These are phyloP conservation scores for Clarireedia monteithiana DNA, from an alignment of 2,329 filamentous ascomycete genomes.

Conservation along the genomic window DNA sequence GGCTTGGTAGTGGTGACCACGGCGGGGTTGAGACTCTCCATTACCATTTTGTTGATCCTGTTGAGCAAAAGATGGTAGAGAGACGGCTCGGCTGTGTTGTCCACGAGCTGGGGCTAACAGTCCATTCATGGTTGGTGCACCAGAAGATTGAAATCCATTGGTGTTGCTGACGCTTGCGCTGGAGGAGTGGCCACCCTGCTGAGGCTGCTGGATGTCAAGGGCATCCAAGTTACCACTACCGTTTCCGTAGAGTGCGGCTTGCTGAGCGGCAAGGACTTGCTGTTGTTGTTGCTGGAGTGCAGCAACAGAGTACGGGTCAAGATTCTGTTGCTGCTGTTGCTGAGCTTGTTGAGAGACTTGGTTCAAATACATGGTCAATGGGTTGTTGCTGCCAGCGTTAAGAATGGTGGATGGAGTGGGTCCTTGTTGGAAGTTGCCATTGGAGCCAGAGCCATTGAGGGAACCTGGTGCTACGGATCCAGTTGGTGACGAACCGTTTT, in stretches of 20 bases:
- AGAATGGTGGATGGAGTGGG: slow-evolving; percentile 66
- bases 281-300: slow-evolving; percentile 56
- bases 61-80: slow-evolving; percentile 65
- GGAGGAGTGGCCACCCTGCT: slow-evolving; percentile 50
- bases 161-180: slow-evolving; percentile 57
- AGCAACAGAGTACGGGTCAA: slow-evolving; percentile 35
- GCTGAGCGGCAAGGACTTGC: slow-evolving; percentile 64
- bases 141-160: slow-evolving; percentile 40
- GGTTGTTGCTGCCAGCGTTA: slow-evolving; percentile 74
- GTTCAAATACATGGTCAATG: slow-evolving; percentile 86
- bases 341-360: slow-evolving; percentile 69
- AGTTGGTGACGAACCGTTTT: slow-evolving; percentile 28
- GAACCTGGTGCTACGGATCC: slow-evolving; percentile 43
- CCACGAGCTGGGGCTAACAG: slow-evolving; percentile 65
- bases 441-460: slow-evolving; percentile 25
- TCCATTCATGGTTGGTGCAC: slow-evolving; percentile 64
- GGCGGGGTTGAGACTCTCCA: slow-evolving; percentile 32
- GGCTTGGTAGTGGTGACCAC: slow-evolving; percentile 59
- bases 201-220: slow-evolving; percentile 53
- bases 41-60: slow-evolving; percentile 36
- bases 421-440: slow-evolving; percentile 35
- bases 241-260: slow-evolving; percentile 66
- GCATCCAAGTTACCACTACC: slow-evolving; percentile 49
- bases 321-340: slow-evolving; percentile 48
- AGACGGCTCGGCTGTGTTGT: slow-evolving; percentile 66